These are phyloP conservation scores for Liriodendron chinense DNA, from an alignment of 164 flowering plant species.

Conservation along the genomic window DNA sequence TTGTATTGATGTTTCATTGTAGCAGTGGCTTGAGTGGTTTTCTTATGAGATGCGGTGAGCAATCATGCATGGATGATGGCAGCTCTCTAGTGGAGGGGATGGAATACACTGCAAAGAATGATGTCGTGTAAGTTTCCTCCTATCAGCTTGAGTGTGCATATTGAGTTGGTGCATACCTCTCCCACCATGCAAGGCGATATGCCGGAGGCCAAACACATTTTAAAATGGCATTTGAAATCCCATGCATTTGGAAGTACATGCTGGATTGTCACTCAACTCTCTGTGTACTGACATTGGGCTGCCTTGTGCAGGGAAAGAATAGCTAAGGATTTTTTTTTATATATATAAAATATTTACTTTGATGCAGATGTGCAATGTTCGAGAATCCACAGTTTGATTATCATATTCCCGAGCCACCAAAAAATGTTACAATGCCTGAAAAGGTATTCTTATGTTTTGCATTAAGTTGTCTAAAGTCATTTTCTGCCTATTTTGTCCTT, in stretches of 20 bases:
- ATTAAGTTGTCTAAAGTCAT: not conserved
- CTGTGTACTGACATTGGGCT: not conserved
- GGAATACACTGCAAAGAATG: not conserved
- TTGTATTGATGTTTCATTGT: not conserved
- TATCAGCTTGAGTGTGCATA: too few species aligned
- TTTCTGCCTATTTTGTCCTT: not conserved
- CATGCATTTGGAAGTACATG: not conserved
- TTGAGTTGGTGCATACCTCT: too few species aligned
- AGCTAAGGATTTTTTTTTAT: not conserved
- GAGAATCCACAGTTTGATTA: conserved; percentile 10
- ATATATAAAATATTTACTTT: not conserved
- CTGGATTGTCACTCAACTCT: not conserved
- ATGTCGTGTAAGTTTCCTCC: conserved; percentile 11
- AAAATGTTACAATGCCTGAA: conserved; percentile 12
- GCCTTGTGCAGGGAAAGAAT: too few species aligned
- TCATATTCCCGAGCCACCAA: conserved; percentile 22
- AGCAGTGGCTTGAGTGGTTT: conserved; percentile 21
- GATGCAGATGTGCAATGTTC: conserved; percentile 25
- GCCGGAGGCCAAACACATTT: not conserved
- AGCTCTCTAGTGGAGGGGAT: not conserved
- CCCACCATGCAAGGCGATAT: too few species aligned
- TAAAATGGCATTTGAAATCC: not conserved
- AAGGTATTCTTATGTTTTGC: conserved; percentile 18
- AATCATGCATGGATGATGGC: not conserved
- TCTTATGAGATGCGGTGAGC: not conserved